phyloP scores from a whole-genome alignment of 768 basidiomycete species.

The Cyclocybe cylindracea region DNA sequence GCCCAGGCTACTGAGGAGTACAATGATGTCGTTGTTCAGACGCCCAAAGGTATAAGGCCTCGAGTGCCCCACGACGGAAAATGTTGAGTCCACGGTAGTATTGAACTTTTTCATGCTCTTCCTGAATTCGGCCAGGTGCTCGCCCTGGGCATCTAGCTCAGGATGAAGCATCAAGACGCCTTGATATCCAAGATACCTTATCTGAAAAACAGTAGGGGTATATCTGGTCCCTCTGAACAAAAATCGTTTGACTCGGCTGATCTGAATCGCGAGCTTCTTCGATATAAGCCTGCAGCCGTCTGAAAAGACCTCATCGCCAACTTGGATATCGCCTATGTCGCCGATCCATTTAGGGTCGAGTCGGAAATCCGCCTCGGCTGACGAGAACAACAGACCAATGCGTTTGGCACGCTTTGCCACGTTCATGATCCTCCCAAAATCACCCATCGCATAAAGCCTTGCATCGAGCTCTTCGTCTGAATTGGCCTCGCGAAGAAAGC shows the following conservation, averaged over 20 bases:
- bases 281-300: slow-evolving; percentile 73
- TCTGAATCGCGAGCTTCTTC: slow-evolving; percentile 45
- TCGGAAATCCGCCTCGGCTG: slow-evolving; percentile 57
- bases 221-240: slow-evolving; percentile 57
- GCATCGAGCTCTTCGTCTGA: slow-evolving; percentile 57
- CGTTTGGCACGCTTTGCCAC: slow-evolving; percentile 72
- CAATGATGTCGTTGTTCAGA: slow-evolving; percentile 70
- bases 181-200: slow-evolving; percentile 74
- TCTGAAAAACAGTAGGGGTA: slow-evolving; percentile 63
- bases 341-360: slow-evolving; percentile 48
- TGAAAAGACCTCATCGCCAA: slow-evolving; percentile 60
- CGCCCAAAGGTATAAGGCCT: slow-evolving; percentile 65
- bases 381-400: slow-evolving; percentile 68
- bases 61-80: slow-evolving; percentile 68
- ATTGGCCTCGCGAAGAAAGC: slow-evolving; percentile 58
- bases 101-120: slow-evolving; percentile 74
- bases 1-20: slow-evolving; percentile 64
- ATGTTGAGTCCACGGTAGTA: slow-evolving; percentile 54
- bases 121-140: slow-evolving; percentile 56
- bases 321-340: slow-evolving; percentile 62
- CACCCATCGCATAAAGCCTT: slow-evolving; percentile 58
- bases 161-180: slow-evolving; percentile 71
- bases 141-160: slow-evolving; percentile 47
- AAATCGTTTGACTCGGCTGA: slow-evolving; percentile 56
- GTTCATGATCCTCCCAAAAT: slow-evolving; percentile 63